Evolutionary conservation across 2,329 filamentous ascomycete species (phyloP), one percentile per base, ranked within the genome.

Genomic region (Aspergillus sp.): DNA sequence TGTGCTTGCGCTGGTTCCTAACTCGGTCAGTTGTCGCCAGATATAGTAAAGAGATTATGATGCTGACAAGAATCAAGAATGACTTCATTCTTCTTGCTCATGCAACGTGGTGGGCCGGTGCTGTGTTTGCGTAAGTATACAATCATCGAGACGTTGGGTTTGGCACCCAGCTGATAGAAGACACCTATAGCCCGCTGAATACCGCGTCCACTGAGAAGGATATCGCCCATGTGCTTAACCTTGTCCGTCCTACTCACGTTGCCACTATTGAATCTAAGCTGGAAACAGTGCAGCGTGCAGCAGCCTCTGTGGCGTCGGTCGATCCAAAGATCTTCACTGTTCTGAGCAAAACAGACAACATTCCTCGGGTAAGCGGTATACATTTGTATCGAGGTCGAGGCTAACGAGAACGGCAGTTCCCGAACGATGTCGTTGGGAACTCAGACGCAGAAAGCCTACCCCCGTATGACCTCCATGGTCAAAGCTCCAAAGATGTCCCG

Each of bases 51-150:
- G 22, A 22, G 2, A 22, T 22, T 22, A 22, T 22, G 32, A 40
- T 35, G 43, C 47, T 55, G 20, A 36, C 20, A 5, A 38, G 16
- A 13, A 19, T 10, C 14, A 35, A 58, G 59, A 64, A 59, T 50
- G 63, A 62, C 14, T 66, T 64, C 49, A 53, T 65, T 19, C 43
- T 59, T 49, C 53, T 65, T 11, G 60, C 60, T 38, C 63, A 65
- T 58, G 57, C 63, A 33, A 63, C 61, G 4, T 58, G 60, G 50
- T 65, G 63, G 63, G 41, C 58, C 3, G 63, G 62, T 38, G 60
- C 58, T 16, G 44, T 62, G 33, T 65, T 65, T 40, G 61, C 59
- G 51, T 52, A 11, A 42, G 56, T 49, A 32, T 8, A 30, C 5
- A 30, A 9, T 30, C 26, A 10, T 4, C 8, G 7, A 11, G 26